phyloP scores from a whole-genome alignment of 139 green algal species.

The Chlorella sp. region DNA sequence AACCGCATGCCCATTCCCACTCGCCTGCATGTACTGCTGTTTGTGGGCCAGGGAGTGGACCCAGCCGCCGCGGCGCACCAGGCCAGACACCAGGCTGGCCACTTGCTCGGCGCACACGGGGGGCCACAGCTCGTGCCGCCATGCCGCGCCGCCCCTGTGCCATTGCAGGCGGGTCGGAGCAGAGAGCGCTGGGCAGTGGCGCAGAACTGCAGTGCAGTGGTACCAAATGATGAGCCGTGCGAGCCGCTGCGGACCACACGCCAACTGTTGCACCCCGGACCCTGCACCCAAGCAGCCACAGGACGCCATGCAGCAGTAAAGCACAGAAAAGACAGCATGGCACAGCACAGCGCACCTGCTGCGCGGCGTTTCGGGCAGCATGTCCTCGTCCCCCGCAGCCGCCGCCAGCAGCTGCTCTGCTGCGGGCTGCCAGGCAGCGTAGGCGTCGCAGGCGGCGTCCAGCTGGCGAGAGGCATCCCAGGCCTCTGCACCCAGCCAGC shows the following conservation, averaged over 20 bases:
- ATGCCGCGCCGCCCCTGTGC: conserved; percentile 1
- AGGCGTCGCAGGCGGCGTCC: conserved; percentile 28
- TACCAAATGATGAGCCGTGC: too few species aligned
- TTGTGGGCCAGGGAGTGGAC: conserved; percentile 8
- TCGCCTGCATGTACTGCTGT: conserved; percentile 8
- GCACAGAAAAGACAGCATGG: too few species aligned
- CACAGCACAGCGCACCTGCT: conserved; percentile 1
- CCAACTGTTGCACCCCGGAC: too few species aligned
- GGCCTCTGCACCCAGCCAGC: conserved; percentile 53
- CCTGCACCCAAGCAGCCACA: neutral
- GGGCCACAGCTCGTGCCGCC: conserved; percentile 32
- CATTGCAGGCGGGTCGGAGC: neutral
- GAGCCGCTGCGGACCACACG: too few species aligned
- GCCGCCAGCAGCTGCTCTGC: neutral
- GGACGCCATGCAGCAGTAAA: neutral
- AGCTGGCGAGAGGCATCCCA: conserved; percentile 47
- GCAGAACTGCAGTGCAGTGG: neutral
- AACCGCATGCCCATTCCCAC: too few species aligned
- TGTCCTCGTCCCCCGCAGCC: conserved; percentile 9
- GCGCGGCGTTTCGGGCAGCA: conserved; percentile 26
- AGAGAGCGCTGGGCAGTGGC: too few species aligned
- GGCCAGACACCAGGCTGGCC: neutral
- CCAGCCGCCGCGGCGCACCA: conserved; percentile 27
- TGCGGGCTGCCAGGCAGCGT: conserved; percentile 47
- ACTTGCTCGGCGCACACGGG: conserved; percentile 28